A percentile compares a stretch with the other conserved stretches of the same genome.
Conservation (phyloP, 106 monocot species). For the Allium cepa region DNA sequence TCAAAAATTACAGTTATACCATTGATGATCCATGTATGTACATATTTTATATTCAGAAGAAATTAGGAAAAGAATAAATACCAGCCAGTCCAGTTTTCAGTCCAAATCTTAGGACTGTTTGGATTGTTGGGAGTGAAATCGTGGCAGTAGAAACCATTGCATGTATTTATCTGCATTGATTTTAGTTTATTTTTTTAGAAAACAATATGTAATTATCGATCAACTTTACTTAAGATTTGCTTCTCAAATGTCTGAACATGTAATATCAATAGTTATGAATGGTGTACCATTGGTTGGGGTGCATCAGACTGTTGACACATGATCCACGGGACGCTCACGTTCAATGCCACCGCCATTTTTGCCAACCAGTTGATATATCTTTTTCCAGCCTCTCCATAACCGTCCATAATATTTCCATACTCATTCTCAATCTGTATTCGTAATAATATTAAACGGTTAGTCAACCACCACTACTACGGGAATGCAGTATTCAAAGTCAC, state of each 20-base stretch:
- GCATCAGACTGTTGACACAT: conserved; percentile 38
- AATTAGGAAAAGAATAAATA: not conserved
- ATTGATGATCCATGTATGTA: not conserved
- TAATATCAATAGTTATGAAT: not conserved
- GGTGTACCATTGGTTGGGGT: conserved; percentile 23
- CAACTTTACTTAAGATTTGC: not conserved
- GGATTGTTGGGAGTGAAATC: conserved; percentile 11
- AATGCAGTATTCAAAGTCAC: too few species aligned
- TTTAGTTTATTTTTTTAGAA: conserved; percentile 12
- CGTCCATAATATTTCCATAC: conserved; percentile 13
- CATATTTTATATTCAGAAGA: not conserved
- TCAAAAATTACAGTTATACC: not conserved
- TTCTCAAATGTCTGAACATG: not conserved
- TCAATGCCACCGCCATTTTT: conserved; percentile 11
- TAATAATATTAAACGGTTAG: not conserved
- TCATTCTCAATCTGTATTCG: conserved; percentile 29
- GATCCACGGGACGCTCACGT: conserved; percentile 29
- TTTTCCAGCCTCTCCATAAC: conserved; percentile 16
- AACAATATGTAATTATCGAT: conserved; percentile 34
- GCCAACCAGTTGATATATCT: conserved; percentile 24
- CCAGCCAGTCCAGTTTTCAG: conserved; percentile 41
- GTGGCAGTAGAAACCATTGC: not conserved
- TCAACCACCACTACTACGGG: not conserved
- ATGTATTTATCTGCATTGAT: not conserved
- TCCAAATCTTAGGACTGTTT: conserved; percentile 26